Evolutionary conservation across 2,329 filamentous ascomycete genomes (phyloP).

Genomic region (Fusarium nurragi): DNA sequence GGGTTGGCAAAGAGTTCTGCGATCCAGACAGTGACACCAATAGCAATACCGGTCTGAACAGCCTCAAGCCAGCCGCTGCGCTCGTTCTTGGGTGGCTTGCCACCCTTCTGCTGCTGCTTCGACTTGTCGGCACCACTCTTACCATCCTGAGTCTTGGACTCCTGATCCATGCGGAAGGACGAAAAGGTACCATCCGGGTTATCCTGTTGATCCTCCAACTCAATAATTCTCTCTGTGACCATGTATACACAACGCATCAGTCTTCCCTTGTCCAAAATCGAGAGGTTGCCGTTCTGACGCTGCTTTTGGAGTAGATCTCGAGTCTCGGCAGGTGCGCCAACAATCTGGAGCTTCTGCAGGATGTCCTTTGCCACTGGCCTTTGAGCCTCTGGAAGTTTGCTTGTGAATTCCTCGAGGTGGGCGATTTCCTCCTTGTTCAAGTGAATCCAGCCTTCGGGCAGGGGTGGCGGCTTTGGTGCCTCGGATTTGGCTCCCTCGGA

Average conservation of each 20-base stretch:
- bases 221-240: constrained; percentile 50
- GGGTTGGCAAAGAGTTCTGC: constrained; percentile 54
- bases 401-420: constrained; percentile 68
- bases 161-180: constrained; percentile 35
- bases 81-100: constrained; percentile 48
- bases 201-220: constrained; percentile 42
- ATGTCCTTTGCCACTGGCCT: constrained; percentile 66
- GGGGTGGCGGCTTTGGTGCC: constrained; percentile 46
- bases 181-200: constrained; percentile 34
- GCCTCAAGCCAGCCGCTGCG: constrained; percentile 50
- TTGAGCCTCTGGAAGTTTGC: constrained; percentile 71
- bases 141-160: constrained; percentile 36
- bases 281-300: constrained; percentile 64
- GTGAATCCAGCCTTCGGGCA: constrained; percentile 59
- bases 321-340: constrained; percentile 76
- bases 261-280: constrained; percentile 51
- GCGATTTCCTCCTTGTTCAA: constrained; percentile 58
- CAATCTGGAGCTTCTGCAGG: constrained; percentile 69
- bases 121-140: constrained; percentile 39
- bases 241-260: constrained; percentile 51
- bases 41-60: constrained; percentile 50
- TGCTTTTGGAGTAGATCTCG: constrained; percentile 66
- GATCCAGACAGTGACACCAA: constrained; percentile 65
- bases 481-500: constrained; percentile 34
- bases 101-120: constrained; percentile 47